These are phyloP conservation scores for Uronychia binucleata DNA, from an alignment of 73 alveolate species.

Conservation along the genomic window DNA sequence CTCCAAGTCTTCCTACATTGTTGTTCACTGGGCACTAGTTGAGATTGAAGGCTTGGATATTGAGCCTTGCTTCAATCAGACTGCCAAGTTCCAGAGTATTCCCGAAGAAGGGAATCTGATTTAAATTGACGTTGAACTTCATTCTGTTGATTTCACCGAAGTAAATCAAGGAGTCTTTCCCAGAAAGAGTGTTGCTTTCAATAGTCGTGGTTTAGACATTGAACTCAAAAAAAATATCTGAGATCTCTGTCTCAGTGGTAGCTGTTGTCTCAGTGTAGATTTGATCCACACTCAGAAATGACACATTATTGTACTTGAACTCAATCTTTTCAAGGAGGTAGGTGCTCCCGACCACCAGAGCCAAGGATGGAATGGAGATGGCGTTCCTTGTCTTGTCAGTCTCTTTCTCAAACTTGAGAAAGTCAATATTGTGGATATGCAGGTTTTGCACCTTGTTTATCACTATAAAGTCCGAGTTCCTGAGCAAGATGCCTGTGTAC, in stretches of 20 bases:
- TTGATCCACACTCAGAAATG: background rate
- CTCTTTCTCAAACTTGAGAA: conserved; percentile 1
- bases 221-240: background rate
- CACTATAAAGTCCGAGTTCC: conserved; percentile 34
- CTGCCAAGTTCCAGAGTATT: conserved; percentile 33
- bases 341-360: conserved; percentile 8
- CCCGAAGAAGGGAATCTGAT: background rate
- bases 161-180: conserved; percentile 32
- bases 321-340: background rate
- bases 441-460: conserved; percentile 17
- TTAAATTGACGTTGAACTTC: conserved; percentile 11
- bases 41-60: conserved; percentile 13
- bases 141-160: conserved; percentile 30
- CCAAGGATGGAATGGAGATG: conserved; percentile 25
- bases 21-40: background rate
- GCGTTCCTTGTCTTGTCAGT: conserved; percentile 32
- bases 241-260: background rate
- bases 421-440: background rate
- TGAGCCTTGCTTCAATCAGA: conserved; percentile 9
- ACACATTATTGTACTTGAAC: background rate
- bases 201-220: conserved; percentile 8
- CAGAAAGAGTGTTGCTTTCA: background rate
- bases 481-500: background rate
- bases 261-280: background rate
- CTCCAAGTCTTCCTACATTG: conserved; percentile 30